Percentiles rank a stretch among this genome's conserved stretches.
Conservation (phyloP, 2,329 filamentous ascomycete species). For the Massarina eburnea region DNA sequence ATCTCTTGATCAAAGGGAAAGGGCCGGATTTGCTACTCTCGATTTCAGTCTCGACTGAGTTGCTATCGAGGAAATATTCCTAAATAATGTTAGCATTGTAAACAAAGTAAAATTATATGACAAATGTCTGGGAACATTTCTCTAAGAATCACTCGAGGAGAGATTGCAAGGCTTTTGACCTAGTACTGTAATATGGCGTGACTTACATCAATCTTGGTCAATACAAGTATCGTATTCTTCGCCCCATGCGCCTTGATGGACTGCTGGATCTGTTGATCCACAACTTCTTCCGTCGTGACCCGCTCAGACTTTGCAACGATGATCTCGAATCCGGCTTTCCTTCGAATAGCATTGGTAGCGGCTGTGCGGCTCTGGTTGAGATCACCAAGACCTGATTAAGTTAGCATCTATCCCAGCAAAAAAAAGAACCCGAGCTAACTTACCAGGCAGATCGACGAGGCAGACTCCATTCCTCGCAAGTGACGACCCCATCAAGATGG, state of each 20-base stretch:
- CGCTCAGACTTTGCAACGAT: conserved; percentile 9
- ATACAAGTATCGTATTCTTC: conserved; percentile 10
- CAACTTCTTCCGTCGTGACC: conserved; percentile 6
- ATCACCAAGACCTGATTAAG: conserved; percentile 8
- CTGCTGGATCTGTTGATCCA: conserved; percentile 8
- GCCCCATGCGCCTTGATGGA: conserved; percentile 12
- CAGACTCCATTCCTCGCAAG: conserved; percentile 7
- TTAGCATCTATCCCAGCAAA: neutral
- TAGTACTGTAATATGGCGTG: neutral
- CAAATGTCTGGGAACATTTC: no score
- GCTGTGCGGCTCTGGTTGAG: conserved; percentile 13
- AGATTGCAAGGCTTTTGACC: no score
- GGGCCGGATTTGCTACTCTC: neutral
- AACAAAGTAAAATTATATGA: no score
- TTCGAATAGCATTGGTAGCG: conserved; percentile 7
- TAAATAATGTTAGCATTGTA: neutral
- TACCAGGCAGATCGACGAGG: conserved; percentile 13
- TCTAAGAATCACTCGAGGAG: no score
- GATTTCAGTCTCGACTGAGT: conserved; percentile 6
- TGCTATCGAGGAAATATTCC: conserved; percentile 6
- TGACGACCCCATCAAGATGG: conserved; percentile 1
- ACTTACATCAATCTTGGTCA: conserved; percentile 16
- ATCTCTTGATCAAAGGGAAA: neutral
- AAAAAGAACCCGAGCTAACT: neutral
- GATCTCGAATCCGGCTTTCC: conserved; percentile 9